Evolutionary conservation across 2,329 filamentous ascomycete species (phyloP).

Genomic region (Fusarium sp.): DNA sequence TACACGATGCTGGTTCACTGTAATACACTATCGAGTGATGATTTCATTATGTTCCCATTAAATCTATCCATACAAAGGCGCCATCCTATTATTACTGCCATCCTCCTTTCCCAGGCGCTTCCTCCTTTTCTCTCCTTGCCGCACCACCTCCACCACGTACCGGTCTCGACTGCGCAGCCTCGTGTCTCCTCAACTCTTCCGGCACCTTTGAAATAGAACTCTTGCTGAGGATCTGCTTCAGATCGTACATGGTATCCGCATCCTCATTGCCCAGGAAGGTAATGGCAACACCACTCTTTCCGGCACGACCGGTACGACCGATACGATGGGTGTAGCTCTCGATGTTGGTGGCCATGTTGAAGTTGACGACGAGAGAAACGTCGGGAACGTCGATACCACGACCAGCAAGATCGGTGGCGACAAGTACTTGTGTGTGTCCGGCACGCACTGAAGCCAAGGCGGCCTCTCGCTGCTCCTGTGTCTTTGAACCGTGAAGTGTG

Average conservation of each 20-base stretch:
- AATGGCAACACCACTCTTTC: conserved; percentile 95
- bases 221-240: conserved; percentile 96
- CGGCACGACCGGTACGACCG: conserved; percentile 95
- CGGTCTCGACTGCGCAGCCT: conserved; percentile 89
- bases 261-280: conserved; percentile 96
- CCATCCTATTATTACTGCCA: conserved; percentile 29
- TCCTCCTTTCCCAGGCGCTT: conserved; percentile 41
- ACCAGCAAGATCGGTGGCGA: conserved; percentile 94
- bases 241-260: conserved; percentile 88
- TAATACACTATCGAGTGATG: neutral
- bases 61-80: neutral
- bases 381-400: conserved; percentile 98
- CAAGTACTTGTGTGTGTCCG: conserved; percentile 86
- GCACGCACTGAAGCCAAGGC: conserved; percentile 87
- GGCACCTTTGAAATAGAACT: conserved; percentile 88
- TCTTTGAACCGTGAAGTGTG: conserved; percentile 95
- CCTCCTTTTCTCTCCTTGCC: conserved; percentile 48
- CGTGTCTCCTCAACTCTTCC: conserved; percentile 89
- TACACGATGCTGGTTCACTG: neutral
- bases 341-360: conserved; percentile 96
- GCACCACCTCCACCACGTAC: conserved; percentile 51
- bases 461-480: conserved; percentile 96
- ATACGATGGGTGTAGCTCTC: conserved; percentile 98
- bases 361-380: conserved; percentile 94
- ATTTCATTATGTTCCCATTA: conserved; percentile 12